A percentile compares a stretch with the other conserved stretches of the same genome.
Conservation (phyloP, 2,329 filamentous ascomycete genomes). For the Phialophora macrospora region DNA sequence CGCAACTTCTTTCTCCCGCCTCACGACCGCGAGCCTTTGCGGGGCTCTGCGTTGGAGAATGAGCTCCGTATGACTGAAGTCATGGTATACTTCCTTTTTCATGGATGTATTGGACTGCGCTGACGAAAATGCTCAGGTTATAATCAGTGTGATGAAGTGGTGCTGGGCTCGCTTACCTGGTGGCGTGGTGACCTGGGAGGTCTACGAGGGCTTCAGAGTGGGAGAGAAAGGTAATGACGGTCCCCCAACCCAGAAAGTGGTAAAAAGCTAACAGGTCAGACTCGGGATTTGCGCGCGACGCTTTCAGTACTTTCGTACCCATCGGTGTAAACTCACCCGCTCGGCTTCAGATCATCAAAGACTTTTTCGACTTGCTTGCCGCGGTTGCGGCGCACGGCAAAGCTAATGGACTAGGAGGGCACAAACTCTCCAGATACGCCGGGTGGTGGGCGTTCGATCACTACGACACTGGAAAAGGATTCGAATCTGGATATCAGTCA, state of each 20-base stretch:
- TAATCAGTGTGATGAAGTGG: slow-evolving; percentile 96
- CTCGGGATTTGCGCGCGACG: slow-evolving; percentile 86
- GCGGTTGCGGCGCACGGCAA: slow-evolving; percentile 93
- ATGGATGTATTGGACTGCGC: slow-evolving; percentile 6
- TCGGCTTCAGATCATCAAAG: slow-evolving; percentile 85
- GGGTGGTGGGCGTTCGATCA: slow-evolving; percentile 99
- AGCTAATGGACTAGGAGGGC: slow-evolving; percentile 86
- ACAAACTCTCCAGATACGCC: slow-evolving; percentile 91
- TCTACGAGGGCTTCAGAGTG: slow-evolving; percentile 92
- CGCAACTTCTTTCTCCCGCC: slow-evolving; percentile 84
- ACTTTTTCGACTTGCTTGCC: slow-evolving; percentile 92
- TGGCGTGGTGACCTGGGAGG: slow-evolving; percentile 94
- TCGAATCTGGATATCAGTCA: slow-evolving; percentile 88
- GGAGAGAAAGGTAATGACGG: slow-evolving; percentile 78
- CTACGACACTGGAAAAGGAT: slow-evolving; percentile 82
- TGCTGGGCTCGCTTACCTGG: slow-evolving; percentile 93
- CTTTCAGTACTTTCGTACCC: slow-evolving; percentile 95
- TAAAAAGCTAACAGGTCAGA: slow-evolving; percentile 60
- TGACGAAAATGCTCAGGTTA: slow-evolving; percentile 63
- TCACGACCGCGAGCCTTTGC: slow-evolving; percentile 63
- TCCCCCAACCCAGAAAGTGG: slow-evolving; percentile 19
- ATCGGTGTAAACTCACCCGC: slow-evolving; percentile 87
- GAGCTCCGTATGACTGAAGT: slow-evolving; percentile 92
- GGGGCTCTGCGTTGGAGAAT: slow-evolving; percentile 74
- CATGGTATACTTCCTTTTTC: slow-evolving; percentile 65